phyloP scores from a whole-genome alignment of 805 yeast species.

The Yamadazyma phyllophila region DNA sequence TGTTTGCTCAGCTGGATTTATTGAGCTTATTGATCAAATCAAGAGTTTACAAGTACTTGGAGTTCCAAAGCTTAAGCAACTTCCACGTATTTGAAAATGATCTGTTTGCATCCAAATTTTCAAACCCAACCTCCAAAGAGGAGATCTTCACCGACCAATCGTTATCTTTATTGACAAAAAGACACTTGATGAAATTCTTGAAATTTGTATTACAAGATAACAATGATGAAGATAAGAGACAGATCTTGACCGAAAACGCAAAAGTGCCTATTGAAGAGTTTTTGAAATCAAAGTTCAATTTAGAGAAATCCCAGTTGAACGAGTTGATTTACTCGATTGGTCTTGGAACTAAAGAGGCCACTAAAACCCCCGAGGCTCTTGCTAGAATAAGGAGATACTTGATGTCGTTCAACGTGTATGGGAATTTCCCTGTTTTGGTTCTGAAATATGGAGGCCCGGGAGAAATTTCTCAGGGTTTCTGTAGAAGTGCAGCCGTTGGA shows the following conservation, averaged over 20 bases:
- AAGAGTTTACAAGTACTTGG: constrained; percentile 86
- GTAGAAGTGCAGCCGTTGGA: constrained; percentile 97
- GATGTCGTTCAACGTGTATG: constrained; percentile 84
- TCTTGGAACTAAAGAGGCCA: constrained; percentile 58
- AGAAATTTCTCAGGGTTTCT: constrained; percentile 93
- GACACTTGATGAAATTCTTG: constrained; percentile 86
- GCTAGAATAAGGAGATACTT: constrained; percentile 81
- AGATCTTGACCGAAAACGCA: constrained; percentile 55
- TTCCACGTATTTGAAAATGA: constrained; percentile 96
- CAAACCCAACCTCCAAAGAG: constrained; percentile 71
- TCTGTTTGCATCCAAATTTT: constrained; percentile 72
- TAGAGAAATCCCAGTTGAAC: constrained; percentile 70
- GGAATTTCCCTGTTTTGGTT: constrained; percentile 87
- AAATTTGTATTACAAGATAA: constrained; percentile 67
- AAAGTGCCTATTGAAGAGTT: constrained; percentile 58
- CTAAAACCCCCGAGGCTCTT: constrained; percentile 71
- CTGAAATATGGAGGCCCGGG: constrained; percentile 96
- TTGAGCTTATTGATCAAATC: constrained; percentile 75
- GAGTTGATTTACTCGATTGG: constrained; percentile 89
- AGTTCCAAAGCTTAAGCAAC: constrained; percentile 82
- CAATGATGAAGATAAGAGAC: constrained; percentile 60
- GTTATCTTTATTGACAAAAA: constrained; percentile 68
- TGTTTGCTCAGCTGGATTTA: constrained; percentile 90
- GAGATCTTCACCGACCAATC: constrained; percentile 91
- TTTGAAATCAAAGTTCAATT: constrained; percentile 61